phyloP scores from a whole-genome alignment of 108 stramenopile genomes.

The Cyclotella sp. region DNA sequence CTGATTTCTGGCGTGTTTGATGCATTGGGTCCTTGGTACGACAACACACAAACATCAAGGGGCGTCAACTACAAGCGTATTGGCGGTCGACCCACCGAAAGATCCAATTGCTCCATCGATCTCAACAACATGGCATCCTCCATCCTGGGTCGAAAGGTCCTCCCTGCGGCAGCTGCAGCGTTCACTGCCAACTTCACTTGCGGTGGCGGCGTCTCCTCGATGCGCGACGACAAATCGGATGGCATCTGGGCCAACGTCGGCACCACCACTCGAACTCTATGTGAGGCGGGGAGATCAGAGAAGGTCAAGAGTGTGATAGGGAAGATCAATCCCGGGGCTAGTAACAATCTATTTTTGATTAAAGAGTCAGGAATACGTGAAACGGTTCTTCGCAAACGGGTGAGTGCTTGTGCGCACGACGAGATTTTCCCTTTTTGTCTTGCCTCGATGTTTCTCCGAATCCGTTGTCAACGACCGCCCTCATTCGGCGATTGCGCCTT shows the following conservation, averaged over 20 bases:
- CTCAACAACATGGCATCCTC: constrained; percentile 18
- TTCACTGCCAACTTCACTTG: constrained; percentile 8
- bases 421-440: no score
- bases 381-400: constrained; percentile 16
- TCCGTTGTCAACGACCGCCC: background rate
- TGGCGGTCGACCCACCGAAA: no score
- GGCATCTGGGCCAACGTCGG: background rate
- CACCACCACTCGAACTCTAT: background rate
- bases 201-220: constrained; percentile 2
- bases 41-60: no score
- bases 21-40: no score
- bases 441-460: background rate
- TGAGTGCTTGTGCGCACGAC: constrained; percentile 3
- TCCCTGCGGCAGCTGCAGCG: constrained; percentile 29
- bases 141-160: constrained; percentile 23
- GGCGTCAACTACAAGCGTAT: no score
- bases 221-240: background rate
- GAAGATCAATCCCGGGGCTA: background rate
- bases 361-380: constrained; percentile 14
- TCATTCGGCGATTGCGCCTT: constrained; percentile 11
- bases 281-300: background rate
- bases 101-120: background rate
- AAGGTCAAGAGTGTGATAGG: background rate
- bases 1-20: no score
- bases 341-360: constrained; percentile 8